These are phyloP conservation scores for Pythium plurisporium DNA, from an alignment of 352 stramenopile species.

Conservation along the genomic window DNA sequence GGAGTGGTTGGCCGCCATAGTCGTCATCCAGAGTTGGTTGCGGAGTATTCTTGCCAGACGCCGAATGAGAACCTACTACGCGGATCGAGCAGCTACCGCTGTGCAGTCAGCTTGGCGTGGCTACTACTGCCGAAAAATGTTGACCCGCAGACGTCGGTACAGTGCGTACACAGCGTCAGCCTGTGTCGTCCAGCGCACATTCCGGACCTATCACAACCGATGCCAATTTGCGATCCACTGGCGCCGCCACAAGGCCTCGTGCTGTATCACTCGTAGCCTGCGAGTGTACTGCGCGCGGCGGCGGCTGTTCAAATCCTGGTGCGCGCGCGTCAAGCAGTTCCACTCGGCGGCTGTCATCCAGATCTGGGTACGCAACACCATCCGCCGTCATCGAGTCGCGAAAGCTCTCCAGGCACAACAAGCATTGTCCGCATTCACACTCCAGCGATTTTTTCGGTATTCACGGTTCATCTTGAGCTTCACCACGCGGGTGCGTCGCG, in stretches of 20 bases:
- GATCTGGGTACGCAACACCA: conserved; percentile 38
- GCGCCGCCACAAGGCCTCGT: conserved; percentile 28
- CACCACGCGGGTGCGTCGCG: conserved; percentile 27
- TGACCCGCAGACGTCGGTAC: conserved; percentile 32
- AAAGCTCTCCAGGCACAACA: conserved; percentile 5
- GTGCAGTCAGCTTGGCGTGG: conserved; percentile 51
- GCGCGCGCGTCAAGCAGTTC: conserved; percentile 40
- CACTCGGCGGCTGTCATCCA: conserved; percentile 55
- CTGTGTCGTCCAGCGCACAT: conserved; percentile 34
- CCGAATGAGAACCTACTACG: conserved; percentile 16
- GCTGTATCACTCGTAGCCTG: conserved; percentile 35
- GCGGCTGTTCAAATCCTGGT: conserved; percentile 36
- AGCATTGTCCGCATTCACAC: conserved; percentile 15
- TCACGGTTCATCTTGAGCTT: conserved; percentile 34
- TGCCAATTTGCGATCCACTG: conserved; percentile 27
- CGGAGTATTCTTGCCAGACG: conserved; percentile 28
- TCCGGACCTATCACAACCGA: conserved; percentile 33
- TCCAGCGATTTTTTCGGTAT: conserved; percentile 54
- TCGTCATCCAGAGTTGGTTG: conserved; percentile 55
- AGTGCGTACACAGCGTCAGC: conserved; percentile 30
- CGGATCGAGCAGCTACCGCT: conserved; percentile 25
- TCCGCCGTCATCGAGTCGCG: conserved; percentile 24
- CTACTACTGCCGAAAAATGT: conserved; percentile 42
- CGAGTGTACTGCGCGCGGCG: conserved; percentile 33
- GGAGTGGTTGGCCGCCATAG: conserved; percentile 38